Conservation (phyloP, 306 rosid species). For the Notholithocarpus densiflorus region DNA sequence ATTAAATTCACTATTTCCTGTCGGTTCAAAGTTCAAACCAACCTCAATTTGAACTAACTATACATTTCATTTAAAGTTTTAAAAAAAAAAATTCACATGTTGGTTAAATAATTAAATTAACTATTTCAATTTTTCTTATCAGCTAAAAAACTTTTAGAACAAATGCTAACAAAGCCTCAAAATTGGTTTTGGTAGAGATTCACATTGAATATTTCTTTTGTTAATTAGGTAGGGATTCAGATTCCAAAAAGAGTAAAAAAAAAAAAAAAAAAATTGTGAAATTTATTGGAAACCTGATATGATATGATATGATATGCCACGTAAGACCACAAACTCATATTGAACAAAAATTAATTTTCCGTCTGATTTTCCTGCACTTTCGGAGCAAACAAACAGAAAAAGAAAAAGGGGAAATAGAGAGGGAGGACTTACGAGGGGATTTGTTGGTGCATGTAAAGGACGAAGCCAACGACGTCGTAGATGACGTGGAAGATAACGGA, state of each 20-base stretch:
- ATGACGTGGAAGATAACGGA: constrained; percentile 61
- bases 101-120: too few relatives aligned
- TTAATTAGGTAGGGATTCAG: not conserved
- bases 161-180: too few relatives aligned
- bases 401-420: not conserved
- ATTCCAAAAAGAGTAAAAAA: not conserved
- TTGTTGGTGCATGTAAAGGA: constrained; percentile 90
- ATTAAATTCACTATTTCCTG: too few relatives aligned
- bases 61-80: too few relatives aligned
- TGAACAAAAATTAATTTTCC: not conserved
- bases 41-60: too few relatives aligned
- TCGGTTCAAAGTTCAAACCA: too few relatives aligned
- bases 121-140: too few relatives aligned
- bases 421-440: constrained; percentile 66
- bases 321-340: not conserved
- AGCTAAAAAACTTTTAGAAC: too few relatives aligned
- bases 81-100: too few relatives aligned
- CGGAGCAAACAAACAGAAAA: not conserved
- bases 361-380: constrained; percentile 4
- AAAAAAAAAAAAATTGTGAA: not conserved
- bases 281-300: not conserved
- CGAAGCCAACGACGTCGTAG: constrained; percentile 63
- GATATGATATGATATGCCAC: not conserved
- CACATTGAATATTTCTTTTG: too few relatives aligned
- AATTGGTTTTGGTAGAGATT: too few relatives aligned